Base-by-base conservation (phyloP, 441 rosid species). In the Corymbia citriodora region DNA sequence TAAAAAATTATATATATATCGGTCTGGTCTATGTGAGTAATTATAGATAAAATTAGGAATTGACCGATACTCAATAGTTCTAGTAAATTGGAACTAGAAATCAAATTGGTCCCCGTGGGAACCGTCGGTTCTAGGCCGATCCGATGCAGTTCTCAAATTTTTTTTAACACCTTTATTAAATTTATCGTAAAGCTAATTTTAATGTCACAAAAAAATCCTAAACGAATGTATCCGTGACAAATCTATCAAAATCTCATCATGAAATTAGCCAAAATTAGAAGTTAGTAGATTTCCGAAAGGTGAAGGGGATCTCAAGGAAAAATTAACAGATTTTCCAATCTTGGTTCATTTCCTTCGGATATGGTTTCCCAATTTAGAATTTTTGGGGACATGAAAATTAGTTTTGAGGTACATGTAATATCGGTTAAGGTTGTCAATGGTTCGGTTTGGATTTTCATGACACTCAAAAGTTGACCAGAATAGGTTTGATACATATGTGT, bases 21-120 rank as follows among this genome's bases (percentile, higher is more conserved):
- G 0, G 23, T 10, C 1, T 4, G 0, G 10, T 59, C 25, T 10
- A 13, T 3, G 9, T 59, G 3, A 14, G 7, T 1, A 0, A 59
- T 59, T 59, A 59, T 29, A 4, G 23, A 10, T 25, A 4, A 7
- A 59, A 29, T 1, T 25, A 59, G 29, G 61, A 25, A 59, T 59
- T 59, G 7, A 59, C 6, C 25, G 23, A 29, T 10, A 10, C 7
- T 59, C 7, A 59, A 12, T 5, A 10, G 1, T 27, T 29, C 63
- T 2, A 59, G 25, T 59, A 23, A 59, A 59, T 59, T 59, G 63
- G 13, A 4, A 25, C 1, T 25, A 10, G 5, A 6, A 59, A 25
- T 7, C 25, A 59, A 59, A 59, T 25, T 59, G n/a, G 3, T 59
- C 7, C 23, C 11, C n/a, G 10, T 59, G 25, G 29, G 29, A 59